Evolutionary conservation across 768 basidiomycete genomes (phyloP).

Genomic region (Termitomyces sp.): DNA sequence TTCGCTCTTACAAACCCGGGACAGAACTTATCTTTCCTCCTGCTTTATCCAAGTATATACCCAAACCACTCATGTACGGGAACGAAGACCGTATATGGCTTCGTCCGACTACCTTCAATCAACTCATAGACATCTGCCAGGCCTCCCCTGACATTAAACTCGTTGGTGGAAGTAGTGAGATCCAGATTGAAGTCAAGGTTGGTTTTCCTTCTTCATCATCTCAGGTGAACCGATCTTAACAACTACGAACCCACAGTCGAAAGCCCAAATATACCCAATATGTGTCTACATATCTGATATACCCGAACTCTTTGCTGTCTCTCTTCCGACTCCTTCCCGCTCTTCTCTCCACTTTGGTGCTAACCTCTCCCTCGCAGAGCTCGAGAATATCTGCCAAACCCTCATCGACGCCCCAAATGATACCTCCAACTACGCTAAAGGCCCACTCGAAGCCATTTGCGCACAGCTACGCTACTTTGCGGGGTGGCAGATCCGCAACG

Average conservation of each 20-base stretch:
- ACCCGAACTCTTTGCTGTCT: constrained; percentile 9
- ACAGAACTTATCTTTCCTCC: constrained; percentile 18
- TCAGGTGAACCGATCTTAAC: neutral
- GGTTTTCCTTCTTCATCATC: neutral
- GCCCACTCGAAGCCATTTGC: constrained; percentile 14
- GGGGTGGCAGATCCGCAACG: constrained; percentile 15
- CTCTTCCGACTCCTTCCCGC: constrained; percentile 2
- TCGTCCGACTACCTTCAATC: constrained; percentile 9
- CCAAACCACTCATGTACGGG: constrained; percentile 13
- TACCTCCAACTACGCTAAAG: constrained; percentile 5
- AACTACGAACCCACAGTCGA: neutral
- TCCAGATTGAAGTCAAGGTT: constrained; percentile 18
- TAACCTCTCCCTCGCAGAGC: constrained; percentile 15
- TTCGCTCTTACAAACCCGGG: constrained; percentile 14
- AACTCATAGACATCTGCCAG: constrained; percentile 13
- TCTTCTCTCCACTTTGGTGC: constrained; percentile 13
- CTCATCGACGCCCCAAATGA: constrained; percentile 1
- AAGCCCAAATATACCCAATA: constrained; percentile 15
- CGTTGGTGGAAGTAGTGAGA: constrained; percentile 17
- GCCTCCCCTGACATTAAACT: constrained; percentile 7
- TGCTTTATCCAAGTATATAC: constrained; percentile 5
- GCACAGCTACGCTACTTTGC: constrained; percentile 16
- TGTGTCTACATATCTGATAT: constrained; percentile 16
- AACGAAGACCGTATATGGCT: constrained; percentile 15
- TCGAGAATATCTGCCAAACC: constrained; percentile 9